Evolutionary conservation across 2,329 filamentous ascomycete genomes (phyloP).

Genomic region (Penicillium sp.): DNA sequence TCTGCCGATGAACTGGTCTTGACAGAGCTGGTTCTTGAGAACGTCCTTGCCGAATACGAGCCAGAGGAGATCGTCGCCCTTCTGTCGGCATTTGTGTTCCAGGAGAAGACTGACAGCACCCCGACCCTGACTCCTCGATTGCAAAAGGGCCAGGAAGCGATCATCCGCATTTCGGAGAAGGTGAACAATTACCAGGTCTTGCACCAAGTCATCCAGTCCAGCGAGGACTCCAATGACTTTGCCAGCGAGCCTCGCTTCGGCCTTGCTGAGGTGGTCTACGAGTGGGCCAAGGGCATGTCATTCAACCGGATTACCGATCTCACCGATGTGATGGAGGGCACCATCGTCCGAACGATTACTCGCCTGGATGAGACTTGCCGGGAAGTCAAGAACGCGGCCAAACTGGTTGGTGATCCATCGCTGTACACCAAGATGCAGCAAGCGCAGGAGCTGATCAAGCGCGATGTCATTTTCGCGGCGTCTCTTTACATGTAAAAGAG

Average conservation of each 20-base stretch:
- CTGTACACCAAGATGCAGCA: conserved; percentile 96
- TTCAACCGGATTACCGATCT: conserved; percentile 97
- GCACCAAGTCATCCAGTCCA: conserved; percentile 87
- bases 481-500: conserved; percentile 76
- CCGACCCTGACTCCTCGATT: conserved; percentile 81
- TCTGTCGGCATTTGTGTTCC: conserved; percentile 93
- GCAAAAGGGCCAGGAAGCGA: conserved; percentile 78
- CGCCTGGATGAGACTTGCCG: conserved; percentile 92
- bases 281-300: conserved; percentile 97
- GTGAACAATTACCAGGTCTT: conserved; percentile 87
- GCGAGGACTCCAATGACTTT: conserved; percentile 92
- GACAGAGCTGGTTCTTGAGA: conserved; percentile 94
- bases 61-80: conserved; percentile 95
- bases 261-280: conserved; percentile 95
- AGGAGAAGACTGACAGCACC: conserved; percentile 85
- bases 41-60: conserved; percentile 92
- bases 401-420: conserved; percentile 91
- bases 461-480: conserved; percentile 89
- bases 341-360: conserved; percentile 93
- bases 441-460: conserved; percentile 96
- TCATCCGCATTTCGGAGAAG: conserved; percentile 87
- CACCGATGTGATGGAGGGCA: conserved; percentile 95
- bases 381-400: conserved; percentile 95
- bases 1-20: conserved; percentile 95
- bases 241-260: conserved; percentile 85